phyloP scores from a whole-genome alignment of 805 yeast genomes.

The Clavispora vitiphila region DNA sequence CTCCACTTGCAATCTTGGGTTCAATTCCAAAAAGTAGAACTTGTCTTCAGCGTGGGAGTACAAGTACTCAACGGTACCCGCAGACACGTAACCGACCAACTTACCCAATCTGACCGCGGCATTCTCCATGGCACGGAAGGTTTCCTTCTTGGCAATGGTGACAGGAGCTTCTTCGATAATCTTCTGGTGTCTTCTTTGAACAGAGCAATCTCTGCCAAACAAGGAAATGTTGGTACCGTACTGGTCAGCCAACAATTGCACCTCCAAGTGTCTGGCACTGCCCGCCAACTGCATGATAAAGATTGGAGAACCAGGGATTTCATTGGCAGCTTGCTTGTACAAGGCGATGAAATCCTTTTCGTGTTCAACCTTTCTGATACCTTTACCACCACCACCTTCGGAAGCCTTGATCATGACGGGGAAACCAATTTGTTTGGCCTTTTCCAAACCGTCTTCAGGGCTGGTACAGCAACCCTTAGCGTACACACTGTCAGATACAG shows the following conservation, averaged over 20 bases:
- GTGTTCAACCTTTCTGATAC: slow-evolving; percentile 91
- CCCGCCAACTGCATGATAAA: slow-evolving; percentile 98
- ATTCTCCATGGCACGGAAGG: slow-evolving; percentile 87
- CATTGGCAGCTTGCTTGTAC: slow-evolving; percentile 92
- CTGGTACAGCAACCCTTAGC: slow-evolving; percentile 80
- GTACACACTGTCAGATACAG: slow-evolving; percentile 81
- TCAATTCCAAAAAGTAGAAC: slow-evolving; percentile 92
- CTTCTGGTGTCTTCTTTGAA: slow-evolving; percentile 98
- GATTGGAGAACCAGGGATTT: slow-evolving; percentile 98
- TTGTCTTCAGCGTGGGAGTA: slow-evolving; percentile 92
- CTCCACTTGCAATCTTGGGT: slow-evolving; percentile 98
- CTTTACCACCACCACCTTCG: slow-evolving; percentile 99
- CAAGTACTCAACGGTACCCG: slow-evolving; percentile 98
- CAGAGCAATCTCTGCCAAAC: slow-evolving; percentile 99
- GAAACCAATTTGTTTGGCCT: slow-evolving; percentile 87
- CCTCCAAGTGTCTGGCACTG: slow-evolving; percentile 96
- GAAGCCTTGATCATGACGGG: slow-evolving; percentile 99
- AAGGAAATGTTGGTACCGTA: slow-evolving; percentile 96
- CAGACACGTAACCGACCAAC: slow-evolving; percentile 96
- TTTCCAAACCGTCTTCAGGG: slow-evolving; percentile 84
- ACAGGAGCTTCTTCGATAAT: slow-evolving; percentile 99
- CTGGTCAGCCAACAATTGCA: slow-evolving; percentile 95
- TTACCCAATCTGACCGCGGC: slow-evolving; percentile 97
- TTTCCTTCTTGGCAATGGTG: slow-evolving; percentile 81
- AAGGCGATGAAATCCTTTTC: slow-evolving; percentile 72